Evolutionary conservation across 441 rosid species (phyloP), one percentile per base, ranked within the genome.

Genomic region (Erodium moschatum): DNA sequence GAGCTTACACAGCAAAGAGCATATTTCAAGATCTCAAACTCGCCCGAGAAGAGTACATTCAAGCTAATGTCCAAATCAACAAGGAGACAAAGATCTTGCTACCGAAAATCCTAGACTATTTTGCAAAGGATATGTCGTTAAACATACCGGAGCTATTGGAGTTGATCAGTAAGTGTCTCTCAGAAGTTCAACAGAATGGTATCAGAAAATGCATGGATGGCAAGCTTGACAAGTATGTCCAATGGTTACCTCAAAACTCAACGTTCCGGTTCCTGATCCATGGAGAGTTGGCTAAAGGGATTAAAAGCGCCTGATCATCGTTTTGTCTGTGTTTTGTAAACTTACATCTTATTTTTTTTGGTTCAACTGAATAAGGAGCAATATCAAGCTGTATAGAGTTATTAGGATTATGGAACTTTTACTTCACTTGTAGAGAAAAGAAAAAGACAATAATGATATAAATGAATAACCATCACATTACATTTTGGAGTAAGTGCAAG

Each of bases 221-320:
- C 6, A 52, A 18, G 58, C 6, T 52, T 0, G 19, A 52, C 58
- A 52, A 52, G 58, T 52, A 5, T 16, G 19, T 52, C 19, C 58
- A 52, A 4, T 52, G 58, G 58, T 52, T 52, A 15, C 58, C 58
- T 52, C 58, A 52, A 1, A 52, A 52, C 19, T 52, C 58, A 1
- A 15, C 58, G 0, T 52, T 52, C 58, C 58, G 58, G 58, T 52
- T n/a, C 19, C 20, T 52, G 58, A 52, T 52, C 19, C 19, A 52
- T 15, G 20, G 58, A 52, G 83, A 82, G 60, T 60, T 80, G 56
- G 77, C 81, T 9, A 66, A 79, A 72, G 84, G 76, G 66, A 68
- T 73, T 64, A 67, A 35, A 58, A 52, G 70, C 21, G 66, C 69
- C 9, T 71, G 73, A 69, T 76, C 70, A 13, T 6, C 13, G 18